Base-by-base conservation (phyloP, 768 basidiomycete genomes). In the Russula virescens region DNA sequence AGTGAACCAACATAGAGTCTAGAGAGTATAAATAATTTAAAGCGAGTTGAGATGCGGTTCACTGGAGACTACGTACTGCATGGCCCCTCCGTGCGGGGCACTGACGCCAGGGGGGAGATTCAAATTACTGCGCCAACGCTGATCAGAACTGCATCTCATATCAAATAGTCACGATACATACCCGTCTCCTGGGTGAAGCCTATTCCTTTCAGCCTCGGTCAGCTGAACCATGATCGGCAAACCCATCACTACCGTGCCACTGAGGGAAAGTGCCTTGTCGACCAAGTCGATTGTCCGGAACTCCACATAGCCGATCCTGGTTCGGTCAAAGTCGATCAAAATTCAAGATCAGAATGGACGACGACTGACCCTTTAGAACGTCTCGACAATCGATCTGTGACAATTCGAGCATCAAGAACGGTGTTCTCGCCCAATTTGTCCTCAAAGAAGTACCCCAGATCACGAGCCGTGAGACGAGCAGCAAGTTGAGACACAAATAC, bases 401-500 rank as follows among this genome's bases (percentile, higher is more conserved):
- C 97, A 71, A 99, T 94, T 62, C 94, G 81, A 28, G 96, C 91
- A 71, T 99, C 97, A 80, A 95, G 87, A 8, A 99, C 97, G 21
- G 90, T 85, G 42, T 88, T 88, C 77, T 94, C 91, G 23, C 95
- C 96, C 49, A 98, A 81, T 73, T 95, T 92, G 73, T 96, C 91
- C 79, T 98, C 96, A 72, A 99, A 98, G 80, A 99, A 99, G 77
- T 94, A 91, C 68, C 95, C 95, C 76, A 99, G 80, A 79, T 99
- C 97, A 73, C 94, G 86, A 69, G 95, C 94, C 62, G 95, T 98
- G 73, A 98, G 85, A 71, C 94, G 88, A 65, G 94, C 94, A 70
- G 97, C 93, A 73, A 99, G 87, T 78, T 98, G 97, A 70, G 95
- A 96, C 73, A 97, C 94, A 77, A 98, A 98, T 68, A 98, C 93